Conservation (phyloP, 2,329 filamentous ascomycete species). For the Ceratocystiopsis brevicomis region DNA sequence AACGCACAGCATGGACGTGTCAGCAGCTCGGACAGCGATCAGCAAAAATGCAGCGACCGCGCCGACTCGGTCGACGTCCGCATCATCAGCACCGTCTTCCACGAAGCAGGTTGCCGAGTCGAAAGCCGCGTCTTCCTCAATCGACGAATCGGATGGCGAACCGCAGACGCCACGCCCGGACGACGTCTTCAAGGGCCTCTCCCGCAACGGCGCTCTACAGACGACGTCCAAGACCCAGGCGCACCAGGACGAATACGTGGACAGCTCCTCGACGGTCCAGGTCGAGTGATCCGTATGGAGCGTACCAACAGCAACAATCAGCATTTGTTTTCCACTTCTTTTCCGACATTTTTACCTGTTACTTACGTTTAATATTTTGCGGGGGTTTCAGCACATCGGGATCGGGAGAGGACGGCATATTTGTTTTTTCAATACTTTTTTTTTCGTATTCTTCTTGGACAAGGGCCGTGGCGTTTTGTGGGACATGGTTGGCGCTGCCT, state of each 20-base stretch:
- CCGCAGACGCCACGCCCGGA: slow-evolving; percentile 8
- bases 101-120: slow-evolving; percentile 2
- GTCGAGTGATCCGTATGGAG: neutral
- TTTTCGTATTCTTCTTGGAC: neutral
- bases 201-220: neutral
- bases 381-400: too few relatives aligned
- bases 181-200: slow-evolving; percentile 1
- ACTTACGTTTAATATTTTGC: neutral
- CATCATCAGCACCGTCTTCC: neutral
- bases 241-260: too few relatives aligned
- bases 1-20: too few relatives aligned
- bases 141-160: slow-evolving; percentile 8
- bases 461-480: too few relatives aligned
- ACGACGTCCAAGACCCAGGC: neutral
- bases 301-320: neutral
- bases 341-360: neutral
- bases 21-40: neutral
- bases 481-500: too few relatives aligned
- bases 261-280: slow-evolving; percentile 2
- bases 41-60: neutral
- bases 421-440: neutral
- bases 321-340: neutral
- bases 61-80: neutral
- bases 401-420: too few relatives aligned
- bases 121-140: neutral